A percentile compares a stretch with the other conserved stretches of the same genome.
Evolutionary conservation across 495 filamentous ascomycete species (phyloP).

Genomic region (Xeromyces bisporus): DNA sequence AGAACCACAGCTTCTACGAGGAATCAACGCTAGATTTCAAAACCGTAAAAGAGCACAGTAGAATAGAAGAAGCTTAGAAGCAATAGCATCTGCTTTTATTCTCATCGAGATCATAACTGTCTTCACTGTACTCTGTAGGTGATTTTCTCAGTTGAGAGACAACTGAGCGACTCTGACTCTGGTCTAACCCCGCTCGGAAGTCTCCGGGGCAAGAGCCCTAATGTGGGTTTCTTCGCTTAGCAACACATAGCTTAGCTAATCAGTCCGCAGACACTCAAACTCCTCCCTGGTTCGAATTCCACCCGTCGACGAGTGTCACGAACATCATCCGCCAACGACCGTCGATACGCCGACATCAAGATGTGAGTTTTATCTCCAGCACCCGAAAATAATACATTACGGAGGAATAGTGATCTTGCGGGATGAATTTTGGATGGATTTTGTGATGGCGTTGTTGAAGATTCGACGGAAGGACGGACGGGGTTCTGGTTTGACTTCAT

Average conservation of each 20-base stretch:
- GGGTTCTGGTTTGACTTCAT: too few species aligned
- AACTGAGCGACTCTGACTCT: too few species aligned
- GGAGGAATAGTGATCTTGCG: conserved; percentile 5
- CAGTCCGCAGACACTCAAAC: conserved; percentile 27
- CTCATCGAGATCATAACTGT: background rate
- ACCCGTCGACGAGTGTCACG: conserved; percentile 29
- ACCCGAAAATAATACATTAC: conserved; percentile 3
- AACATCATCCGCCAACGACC: conserved; percentile 37
- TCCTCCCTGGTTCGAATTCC: conserved; percentile 28
- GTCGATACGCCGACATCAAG: conserved; percentile 39
- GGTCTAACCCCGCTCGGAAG: too few species aligned
- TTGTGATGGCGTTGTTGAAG: background rate
- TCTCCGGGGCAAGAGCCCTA: conserved; percentile 18
- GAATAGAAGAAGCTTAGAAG: conserved; percentile 1
- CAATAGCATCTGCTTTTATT: background rate
- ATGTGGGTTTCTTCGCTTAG: conserved; percentile 29
- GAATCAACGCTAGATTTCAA: too few species aligned
- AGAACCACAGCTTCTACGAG: too few species aligned
- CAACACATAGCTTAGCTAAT: conserved; percentile 30
- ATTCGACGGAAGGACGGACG: too few species aligned
- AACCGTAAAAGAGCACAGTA: too few species aligned
- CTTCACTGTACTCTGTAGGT: too few species aligned
- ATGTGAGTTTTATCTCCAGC: conserved; percentile 31
- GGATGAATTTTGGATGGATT: background rate
- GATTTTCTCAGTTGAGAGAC: too few species aligned